Evolutionary conservation across 371 early-diverging fungal species (phyloP).

Genomic region (Basidiobolus meristosporus): DNA sequence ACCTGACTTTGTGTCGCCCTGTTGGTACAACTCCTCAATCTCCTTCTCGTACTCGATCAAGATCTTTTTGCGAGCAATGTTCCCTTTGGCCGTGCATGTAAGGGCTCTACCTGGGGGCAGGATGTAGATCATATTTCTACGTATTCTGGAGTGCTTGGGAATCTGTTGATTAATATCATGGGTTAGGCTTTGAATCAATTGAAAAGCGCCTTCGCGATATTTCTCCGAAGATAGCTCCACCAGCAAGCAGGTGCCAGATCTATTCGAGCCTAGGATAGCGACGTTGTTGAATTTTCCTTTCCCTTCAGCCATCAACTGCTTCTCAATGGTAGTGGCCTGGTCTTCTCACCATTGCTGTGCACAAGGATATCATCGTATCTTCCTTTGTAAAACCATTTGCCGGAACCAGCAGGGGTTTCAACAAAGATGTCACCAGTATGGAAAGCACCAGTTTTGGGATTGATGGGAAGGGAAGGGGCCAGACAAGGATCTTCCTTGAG

Average conservation of each 20-base stretch:
- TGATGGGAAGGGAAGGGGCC: too few relatives aligned
- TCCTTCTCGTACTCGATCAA: too few relatives aligned
- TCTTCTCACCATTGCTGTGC: conserved; percentile 2
- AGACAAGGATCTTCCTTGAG: too few relatives aligned
- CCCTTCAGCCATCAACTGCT: not conserved
- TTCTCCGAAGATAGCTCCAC: not conserved
- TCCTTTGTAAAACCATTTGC: too few relatives aligned
- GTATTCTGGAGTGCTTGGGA: conserved; percentile 11
- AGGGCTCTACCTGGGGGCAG: conserved; percentile 9
- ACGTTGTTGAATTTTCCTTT: not conserved
- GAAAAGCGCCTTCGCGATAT: not conserved
- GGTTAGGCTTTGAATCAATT: not conserved
- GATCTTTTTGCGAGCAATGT: conserved; percentile 1
- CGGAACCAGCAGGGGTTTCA: too few relatives aligned
- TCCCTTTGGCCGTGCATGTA: conserved; percentile 13
- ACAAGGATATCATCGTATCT: conserved; percentile 1
- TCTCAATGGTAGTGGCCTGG: conserved; percentile 1
- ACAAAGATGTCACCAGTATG: too few relatives aligned
- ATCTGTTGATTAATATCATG: conserved; percentile 9
- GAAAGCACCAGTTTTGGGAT: too few relatives aligned
- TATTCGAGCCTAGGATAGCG: not conserved
- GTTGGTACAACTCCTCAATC: too few relatives aligned
- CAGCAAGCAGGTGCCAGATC: not conserved
- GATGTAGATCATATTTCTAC: conserved; percentile 16
- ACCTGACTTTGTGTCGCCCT: too few relatives aligned